Base-by-base conservation (phyloP, 2,329 filamentous ascomycete genomes). In the Diplocarpon rosae region DNA sequence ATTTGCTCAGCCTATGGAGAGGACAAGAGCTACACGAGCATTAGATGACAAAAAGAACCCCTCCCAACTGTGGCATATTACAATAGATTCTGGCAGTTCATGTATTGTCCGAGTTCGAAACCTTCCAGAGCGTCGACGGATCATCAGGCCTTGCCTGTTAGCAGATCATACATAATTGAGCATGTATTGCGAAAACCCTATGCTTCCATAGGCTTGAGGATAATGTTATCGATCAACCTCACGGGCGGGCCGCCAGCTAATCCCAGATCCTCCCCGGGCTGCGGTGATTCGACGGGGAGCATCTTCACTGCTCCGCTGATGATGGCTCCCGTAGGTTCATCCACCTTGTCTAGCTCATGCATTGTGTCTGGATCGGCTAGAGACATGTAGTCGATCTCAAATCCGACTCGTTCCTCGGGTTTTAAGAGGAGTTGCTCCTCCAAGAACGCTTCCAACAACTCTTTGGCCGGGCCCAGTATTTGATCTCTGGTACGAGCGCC, bases 301-400 rank as follows among this genome's bases (percentile, higher is more conserved):
- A 98, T 94, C 66, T 85, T 92, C 47, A 98, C 70, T 0, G 92
- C 92, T 3, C 86, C 88, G 61, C 90, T 96, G 46, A 98, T 65
- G 30, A 98, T 83, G 0, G 83, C 89, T 1, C 90, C 90, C 51
- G 69, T 77, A 0, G 66, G 64, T 0, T 73, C 70, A 57, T 95
- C 84, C 1, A 96, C 73, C 11, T 66, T 62, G 0, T 83, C 72
- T 1, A 95, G 58, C 65, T 96, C 90, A 49, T 85, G 75, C 67
- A 98, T 76, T n/a, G n/a, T n/a, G n/a, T n/a, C n/a, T n/a, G n/a
- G n/a, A n/a, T n/a, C n/a, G n/a, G n/a, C n/a, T n/a, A n/a, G n/a
- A n/a, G n/a, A n/a, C n/a, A n/a, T n/a, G n/a, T n/a, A n/a, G n/a
- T n/a, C n/a, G n/a, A n/a, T n/a, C 60, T 94, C 84, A 49, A 88